Evolutionary conservation across 23 red algal genomes (phyloP), one percentile per base, ranked within the genome.

Genomic region (Pyropia haitanensis): DNA sequence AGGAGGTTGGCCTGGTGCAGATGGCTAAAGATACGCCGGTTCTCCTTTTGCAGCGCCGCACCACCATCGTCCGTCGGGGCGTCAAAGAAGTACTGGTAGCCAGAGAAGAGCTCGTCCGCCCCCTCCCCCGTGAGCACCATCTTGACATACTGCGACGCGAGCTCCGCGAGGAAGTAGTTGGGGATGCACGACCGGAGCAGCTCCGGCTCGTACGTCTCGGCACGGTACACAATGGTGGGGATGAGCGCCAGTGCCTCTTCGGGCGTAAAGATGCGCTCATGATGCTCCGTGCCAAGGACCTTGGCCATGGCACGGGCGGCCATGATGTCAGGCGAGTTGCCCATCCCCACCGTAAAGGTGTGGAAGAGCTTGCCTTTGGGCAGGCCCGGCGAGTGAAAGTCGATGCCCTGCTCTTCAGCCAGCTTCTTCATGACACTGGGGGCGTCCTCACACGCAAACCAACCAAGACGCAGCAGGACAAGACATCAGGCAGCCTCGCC

Each of bases 31-130:
- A 53, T 34, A 14, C 80, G 61, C 14, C 59, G 51, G 19, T 26
- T 76, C 53, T 85, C 80, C 23, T 54, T 54, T n/a, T 85, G 80
- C 50, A 85, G 67, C 39, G 39, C 39, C 39, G 39, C 39, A 9
- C 39, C 39, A 9, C 39, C 39, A 46, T 46, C 39, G 39, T 46
- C 39, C 32, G 24, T 52, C 18, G 23, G 27, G 15, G 70, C 80
- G 31, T 60, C 27, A 16, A 52, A 69, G 52, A 85, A 85, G 50
- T 85, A 85, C 27, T 77, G 80, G 56, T 85, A 85, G 44, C 80
- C 80, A 60, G 53, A 53, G 8, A 74, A 70, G 14, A 85, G 28
- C 64, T 85, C 80, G 46, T 85, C 80, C 17, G 80, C 67, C 18
- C 80, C 80, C 66, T 85, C 80, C 7, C 80, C 80, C 2, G 65